These are phyloP conservation scores for Botrytis porri DNA, from an alignment of 2,329 filamentous ascomycete species.

Conservation along the genomic window DNA sequence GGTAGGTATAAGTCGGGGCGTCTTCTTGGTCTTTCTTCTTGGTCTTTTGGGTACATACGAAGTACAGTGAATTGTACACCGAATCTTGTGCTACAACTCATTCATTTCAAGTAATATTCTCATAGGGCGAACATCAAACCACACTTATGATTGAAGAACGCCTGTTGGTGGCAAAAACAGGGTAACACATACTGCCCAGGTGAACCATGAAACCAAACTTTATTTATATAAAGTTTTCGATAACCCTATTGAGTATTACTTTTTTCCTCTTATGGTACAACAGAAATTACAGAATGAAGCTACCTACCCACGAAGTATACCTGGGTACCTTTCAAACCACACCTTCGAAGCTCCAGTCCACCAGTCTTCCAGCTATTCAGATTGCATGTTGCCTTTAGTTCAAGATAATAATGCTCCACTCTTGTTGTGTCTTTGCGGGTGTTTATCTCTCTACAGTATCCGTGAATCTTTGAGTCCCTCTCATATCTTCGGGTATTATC, in stretches of 20 bases:
- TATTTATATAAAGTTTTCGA: conserved; percentile 13
- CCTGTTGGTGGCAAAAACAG: conserved; percentile 9
- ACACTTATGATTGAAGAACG: conserved; percentile 1
- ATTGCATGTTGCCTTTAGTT: background rate
- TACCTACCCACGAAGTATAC: background rate
- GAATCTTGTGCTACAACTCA: background rate
- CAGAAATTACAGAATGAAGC: background rate
- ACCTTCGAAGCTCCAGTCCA: background rate
- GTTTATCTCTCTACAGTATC: conserved; percentile 5
- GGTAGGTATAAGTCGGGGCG: background rate
- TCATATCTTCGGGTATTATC: background rate
- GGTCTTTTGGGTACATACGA: background rate
- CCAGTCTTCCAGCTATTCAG: background rate
- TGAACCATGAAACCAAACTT: conserved; percentile 3
- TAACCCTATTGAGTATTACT: background rate
- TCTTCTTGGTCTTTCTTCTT: background rate
- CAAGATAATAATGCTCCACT: conserved; percentile 1
- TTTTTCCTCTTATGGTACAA: background rate
- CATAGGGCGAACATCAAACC: background rate
- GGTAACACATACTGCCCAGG: background rate
- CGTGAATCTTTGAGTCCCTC: background rate
- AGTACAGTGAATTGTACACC: background rate
- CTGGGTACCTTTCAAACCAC: background rate
- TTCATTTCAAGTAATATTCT: background rate
- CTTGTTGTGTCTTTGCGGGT: conserved; percentile 2